These are phyloP conservation scores for Sugiyamaella americana DNA, from an alignment of 805 yeast genomes.

Conservation along the genomic window DNA sequence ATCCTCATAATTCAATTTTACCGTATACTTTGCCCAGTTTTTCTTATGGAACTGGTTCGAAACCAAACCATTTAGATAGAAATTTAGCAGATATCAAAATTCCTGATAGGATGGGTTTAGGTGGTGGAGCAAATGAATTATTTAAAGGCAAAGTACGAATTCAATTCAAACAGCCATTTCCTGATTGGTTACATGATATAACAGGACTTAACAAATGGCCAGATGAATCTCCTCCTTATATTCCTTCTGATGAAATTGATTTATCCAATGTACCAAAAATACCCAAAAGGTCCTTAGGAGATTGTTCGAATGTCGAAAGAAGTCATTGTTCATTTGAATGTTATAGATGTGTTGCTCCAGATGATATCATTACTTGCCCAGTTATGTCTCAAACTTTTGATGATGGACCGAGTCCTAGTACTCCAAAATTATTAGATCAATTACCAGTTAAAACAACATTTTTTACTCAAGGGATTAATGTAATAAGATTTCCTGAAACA, in stretches of 20 bases:
- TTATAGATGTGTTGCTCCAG: constrained; percentile 63
- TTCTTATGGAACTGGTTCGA: neutral
- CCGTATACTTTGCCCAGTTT: too few species aligned
- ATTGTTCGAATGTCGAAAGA: constrained; percentile 47
- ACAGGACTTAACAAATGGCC: constrained; percentile 84
- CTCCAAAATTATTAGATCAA: constrained; percentile 51
- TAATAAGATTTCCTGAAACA: constrained; percentile 68
- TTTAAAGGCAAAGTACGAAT: constrained; percentile 1
- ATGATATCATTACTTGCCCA: constrained; percentile 73
- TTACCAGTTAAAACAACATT: constrained; percentile 62
- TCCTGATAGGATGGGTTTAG: neutral
- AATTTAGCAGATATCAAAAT: neutral
- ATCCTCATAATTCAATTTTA: too few species aligned
- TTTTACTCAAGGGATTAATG: constrained; percentile 78
- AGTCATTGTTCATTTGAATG: constrained; percentile 81
- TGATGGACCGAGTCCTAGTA: constrained; percentile 84
- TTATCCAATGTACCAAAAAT: constrained; percentile 47
- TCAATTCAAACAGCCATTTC: constrained; percentile 47
- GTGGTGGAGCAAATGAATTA: neutral
- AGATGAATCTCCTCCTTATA: constrained; percentile 77
- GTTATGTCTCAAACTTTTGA: constrained; percentile 82
- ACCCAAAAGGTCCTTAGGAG: constrained; percentile 36
- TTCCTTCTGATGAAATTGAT: constrained; percentile 62
- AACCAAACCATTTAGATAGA: neutral
- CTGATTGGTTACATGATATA: constrained; percentile 68